Base-by-base conservation (phyloP, 2,329 filamentous ascomycete species). In the Penicillium sclerotiorum region DNA sequence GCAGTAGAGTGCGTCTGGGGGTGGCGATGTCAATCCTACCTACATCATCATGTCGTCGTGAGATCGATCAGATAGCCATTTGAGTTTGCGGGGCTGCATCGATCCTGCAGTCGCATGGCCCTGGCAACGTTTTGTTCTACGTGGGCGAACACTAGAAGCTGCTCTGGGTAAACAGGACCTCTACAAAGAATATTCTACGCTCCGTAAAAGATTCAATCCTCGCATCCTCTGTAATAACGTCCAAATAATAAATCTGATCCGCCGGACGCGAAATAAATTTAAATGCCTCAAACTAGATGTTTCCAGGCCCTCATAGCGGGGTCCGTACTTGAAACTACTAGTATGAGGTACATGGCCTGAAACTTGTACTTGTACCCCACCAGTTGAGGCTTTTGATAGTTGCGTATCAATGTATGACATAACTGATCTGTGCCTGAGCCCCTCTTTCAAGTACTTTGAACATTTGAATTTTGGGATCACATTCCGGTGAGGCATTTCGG, bases 401-500 rank as follows among this genome's bases (percentile, higher is more conserved):
- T 13, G 25, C 25, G 25, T 28, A 52, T 41, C 35, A 18, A 20
- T 20, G 15, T 11, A 51, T 53, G 47, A 47, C 44, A 53, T 53
- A 30, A 37, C 36, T 25, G 47, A 50, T 50, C 50, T 56, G 40
- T 32, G 40, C 23, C 25, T 39, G 33, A 45, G 40, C 47, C 47
- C 22, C 49, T 53, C 50, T 45, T 51, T 28, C 13, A 22, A 38
- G 17, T n/a, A 45, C 17, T 7, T 27, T 47, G 20, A 30, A 48
- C n/a, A n/a, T n/a, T n/a, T n/a, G n/a, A n/a, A n/a, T n/a, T n/a
- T n/a, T n/a, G n/a, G n/a, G 39, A 23, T 39, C 48, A 44, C 45
- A 52, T 58, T 52, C 56, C 47, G 47, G 49, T 60, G 56, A 54
- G 49, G 56, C 48, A 54, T 59, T 60, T 57, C 22, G 28, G 37